Percentiles rank a stretch among this genome's conserved stretches.
Evolutionary conservation across 257 asterid species (phyloP).

Genomic region (Solanum chiquidenum): DNA sequence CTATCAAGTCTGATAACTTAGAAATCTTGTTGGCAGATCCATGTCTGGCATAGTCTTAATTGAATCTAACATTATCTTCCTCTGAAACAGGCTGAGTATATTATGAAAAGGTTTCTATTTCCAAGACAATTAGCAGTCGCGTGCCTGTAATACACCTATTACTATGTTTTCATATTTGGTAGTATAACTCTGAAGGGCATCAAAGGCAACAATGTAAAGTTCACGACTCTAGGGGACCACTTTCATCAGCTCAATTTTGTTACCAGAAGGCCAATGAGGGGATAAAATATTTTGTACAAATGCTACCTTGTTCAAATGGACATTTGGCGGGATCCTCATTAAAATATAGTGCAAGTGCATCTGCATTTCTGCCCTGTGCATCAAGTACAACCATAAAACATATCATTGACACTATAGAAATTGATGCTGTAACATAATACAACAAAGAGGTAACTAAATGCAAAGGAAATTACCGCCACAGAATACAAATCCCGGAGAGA

Average conservation of each 20-base stretch:
- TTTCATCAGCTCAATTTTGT: background rate
- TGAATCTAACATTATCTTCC: background rate
- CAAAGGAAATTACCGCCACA: constrained; percentile 48
- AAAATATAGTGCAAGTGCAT: constrained; percentile 72
- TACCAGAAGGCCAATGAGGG: background rate
- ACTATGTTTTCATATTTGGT: background rate
- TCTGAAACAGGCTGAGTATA: background rate
- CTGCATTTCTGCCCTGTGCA: constrained; percentile 83
- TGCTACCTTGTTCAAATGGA: constrained; percentile 89
- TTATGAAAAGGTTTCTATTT: background rate
- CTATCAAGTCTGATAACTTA: background rate
- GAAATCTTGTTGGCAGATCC: background rate
- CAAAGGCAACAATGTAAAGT: background rate
- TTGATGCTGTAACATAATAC: background rate
- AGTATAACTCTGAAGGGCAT: background rate
- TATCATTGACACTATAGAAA: background rate
- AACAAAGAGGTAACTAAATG: background rate
- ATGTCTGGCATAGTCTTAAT: background rate
- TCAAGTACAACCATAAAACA: constrained; percentile 5
- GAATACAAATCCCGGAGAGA: constrained; percentile 67
- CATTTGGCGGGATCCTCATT: constrained; percentile 83
- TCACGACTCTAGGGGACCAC: background rate
- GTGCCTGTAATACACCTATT: background rate
- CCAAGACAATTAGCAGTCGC: background rate
- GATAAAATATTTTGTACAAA: background rate